Evolutionary conservation across 2,329 filamentous ascomycete genomes (phyloP).

Genomic region (Aspergillus tubingensis): DNA sequence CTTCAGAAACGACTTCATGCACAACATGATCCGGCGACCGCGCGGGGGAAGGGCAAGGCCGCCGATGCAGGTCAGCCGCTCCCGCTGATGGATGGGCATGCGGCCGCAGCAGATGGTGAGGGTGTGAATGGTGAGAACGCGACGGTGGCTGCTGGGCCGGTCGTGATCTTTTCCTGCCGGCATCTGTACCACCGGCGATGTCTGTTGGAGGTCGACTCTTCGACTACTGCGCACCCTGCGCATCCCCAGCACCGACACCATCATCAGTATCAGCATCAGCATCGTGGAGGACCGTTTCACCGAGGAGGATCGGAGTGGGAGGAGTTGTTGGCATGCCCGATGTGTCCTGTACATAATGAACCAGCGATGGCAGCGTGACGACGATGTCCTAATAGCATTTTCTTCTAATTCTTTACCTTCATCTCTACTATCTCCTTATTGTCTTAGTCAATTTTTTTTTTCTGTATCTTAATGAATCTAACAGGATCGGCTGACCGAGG

Average conservation of each 20-base stretch:
- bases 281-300: neutral
- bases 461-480: too few species aligned
- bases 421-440: slow-evolving; percentile 18
- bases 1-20: slow-evolving; percentile 32
- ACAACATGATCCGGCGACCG: slow-evolving; percentile 29
- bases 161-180: slow-evolving; percentile 52
- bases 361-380: slow-evolving; percentile 17
- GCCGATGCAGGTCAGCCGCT: slow-evolving; percentile 27
- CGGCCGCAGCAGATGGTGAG: slow-evolving; percentile 14
- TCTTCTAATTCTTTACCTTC: slow-evolving; percentile 11
- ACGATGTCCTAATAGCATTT: slow-evolving; percentile 2
- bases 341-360: slow-evolving; percentile 44
- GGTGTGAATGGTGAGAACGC: slow-evolving; percentile 10
- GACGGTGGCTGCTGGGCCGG: slow-evolving; percentile 24
- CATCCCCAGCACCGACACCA: slow-evolving; percentile 13
- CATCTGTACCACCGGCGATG: slow-evolving; percentile 52
- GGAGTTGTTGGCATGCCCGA: slow-evolving; percentile 22
- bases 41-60: slow-evolving; percentile 44
- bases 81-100: slow-evolving; percentile 19
- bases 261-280: neutral
- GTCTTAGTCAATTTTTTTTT: neutral
- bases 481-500: too few species aligned
- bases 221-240: neutral
- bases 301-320: slow-evolving; percentile 31
- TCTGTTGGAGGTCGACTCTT: slow-evolving; percentile 34